Evolutionary conservation across 106 monocot genomes (phyloP).

Genomic region (Dendrobium chrysotoxum): DNA sequence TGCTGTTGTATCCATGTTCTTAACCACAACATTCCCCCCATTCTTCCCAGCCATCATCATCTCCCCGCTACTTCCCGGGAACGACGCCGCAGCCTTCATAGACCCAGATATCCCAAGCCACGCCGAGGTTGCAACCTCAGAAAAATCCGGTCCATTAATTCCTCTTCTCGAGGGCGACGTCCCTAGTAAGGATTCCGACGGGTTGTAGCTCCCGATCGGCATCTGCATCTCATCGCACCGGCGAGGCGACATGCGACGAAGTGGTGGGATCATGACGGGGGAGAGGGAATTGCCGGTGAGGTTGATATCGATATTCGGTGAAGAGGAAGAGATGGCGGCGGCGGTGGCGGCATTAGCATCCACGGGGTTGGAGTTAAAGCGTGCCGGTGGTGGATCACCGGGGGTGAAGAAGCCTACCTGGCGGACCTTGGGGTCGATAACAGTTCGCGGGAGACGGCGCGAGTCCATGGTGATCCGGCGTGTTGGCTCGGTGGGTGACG

Average conservation of each 20-base stretch:
- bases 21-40: constrained; percentile 6
- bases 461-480: background rate
- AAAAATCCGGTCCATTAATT: constrained; percentile 32
- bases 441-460: constrained; percentile 8
- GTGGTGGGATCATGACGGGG: constrained; percentile 91
- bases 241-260: constrained; percentile 44
- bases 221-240: constrained; percentile 17
- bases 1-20: constrained; percentile 38
- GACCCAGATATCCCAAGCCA: constrained; percentile 14
- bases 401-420: constrained; percentile 23
- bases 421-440: constrained; percentile 11
- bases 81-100: constrained; percentile 30
- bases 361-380: constrained; percentile 5
- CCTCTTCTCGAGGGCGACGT: constrained; percentile 39
- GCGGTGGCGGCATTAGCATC: background rate
- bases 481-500: background rate
- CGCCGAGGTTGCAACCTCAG: constrained; percentile 23
- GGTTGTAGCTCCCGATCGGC: constrained; percentile 64
- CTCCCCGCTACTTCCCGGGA: constrained; percentile 40
- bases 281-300: constrained; percentile 43
- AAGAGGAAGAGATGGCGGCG: background rate
- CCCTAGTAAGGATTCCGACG: constrained; percentile 30
- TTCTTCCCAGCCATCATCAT: constrained; percentile 25
- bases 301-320: constrained; percentile 16
- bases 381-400: constrained; percentile 11